Evolutionary conservation across 2,329 filamentous ascomycete species (phyloP), one percentile per base, ranked within the genome.

Genomic region (Xylogone sp.): DNA sequence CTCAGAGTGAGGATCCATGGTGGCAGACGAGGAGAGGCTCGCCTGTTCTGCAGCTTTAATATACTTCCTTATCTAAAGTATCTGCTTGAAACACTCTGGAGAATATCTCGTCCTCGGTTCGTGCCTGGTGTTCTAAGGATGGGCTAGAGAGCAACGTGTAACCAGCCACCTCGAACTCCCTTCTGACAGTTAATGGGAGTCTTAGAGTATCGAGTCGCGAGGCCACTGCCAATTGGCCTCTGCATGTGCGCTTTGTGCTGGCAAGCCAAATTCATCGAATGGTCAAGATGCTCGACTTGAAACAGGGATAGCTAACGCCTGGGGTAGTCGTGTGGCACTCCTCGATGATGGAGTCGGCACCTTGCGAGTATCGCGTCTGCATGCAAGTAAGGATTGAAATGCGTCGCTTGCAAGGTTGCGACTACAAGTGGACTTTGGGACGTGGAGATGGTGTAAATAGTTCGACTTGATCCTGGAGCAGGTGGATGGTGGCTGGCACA

Each of bases 1-100:
- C 62, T 70, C 67, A 46, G 65, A 61, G 52, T 67, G 65, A 59
- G 67, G 65, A 58, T 66, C 61, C 67, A 68, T 66, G n/a, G 21
- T 50, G 21, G 24, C 46, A 18, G 18, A 48, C 44, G 21, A 39
- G 43, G 19, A 44, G 34, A 18, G n/a, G 10, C 34, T 16, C 12
- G n/a, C 34, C 34, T 39, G 4, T 16, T 39, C 34, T 18, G 12
- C n/a, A 39, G 13, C 34, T 13, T 39, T 16, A 39, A 18, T 39
- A n/a, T n/a, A n/a, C 34, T 4, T 39, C 5, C 34, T 39, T 39
- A 16, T 39, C n/a, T 16, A 13, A 13, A 7, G n/a, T 13, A 6
- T 9, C 8, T 39, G n/a, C 24, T 39, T 16, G 13, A 39, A 18
- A 39, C n/a, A 16, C 13, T 18, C n/a, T 39, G 34, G n/a, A 18